Evolutionary conservation across 768 basidiomycete species (phyloP).

Genomic region (Suillus subluteus): DNA sequence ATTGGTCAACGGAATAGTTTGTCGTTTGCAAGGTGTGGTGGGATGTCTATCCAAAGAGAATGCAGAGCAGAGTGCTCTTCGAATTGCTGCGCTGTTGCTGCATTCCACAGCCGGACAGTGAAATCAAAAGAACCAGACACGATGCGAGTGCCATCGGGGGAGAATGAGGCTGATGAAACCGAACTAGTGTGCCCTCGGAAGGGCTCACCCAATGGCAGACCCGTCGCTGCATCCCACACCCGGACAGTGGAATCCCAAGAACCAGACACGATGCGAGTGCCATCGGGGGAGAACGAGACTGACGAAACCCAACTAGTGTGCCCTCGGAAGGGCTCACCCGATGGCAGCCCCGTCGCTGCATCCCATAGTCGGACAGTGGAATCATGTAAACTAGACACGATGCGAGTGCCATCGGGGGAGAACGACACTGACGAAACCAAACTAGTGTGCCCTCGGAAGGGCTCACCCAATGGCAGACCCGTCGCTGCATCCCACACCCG

Average conservation of each 20-base stretch:
- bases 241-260: conserved; percentile 5
- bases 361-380: conserved; percentile 17
- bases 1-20: too few species aligned
- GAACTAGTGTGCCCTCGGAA: background rate
- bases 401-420: conserved; percentile 14
- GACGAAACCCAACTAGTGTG: conserved; percentile 3
- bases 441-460: conserved; percentile 8
- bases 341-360: conserved; percentile 1
- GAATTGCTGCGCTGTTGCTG: background rate
- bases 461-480: too few species aligned
- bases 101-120: background rate
- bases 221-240: conserved; percentile 20
- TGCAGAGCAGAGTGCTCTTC: background rate
- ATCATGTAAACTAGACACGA: conserved; percentile 13
- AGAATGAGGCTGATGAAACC: background rate
- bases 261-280: conserved; percentile 4
- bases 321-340: conserved; percentile 3
- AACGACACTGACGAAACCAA: conserved; percentile 12
- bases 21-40: too few species aligned
- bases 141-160: background rate
- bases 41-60: background rate
- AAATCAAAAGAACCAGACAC: background rate
- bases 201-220: conserved; percentile 17
- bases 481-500: too few species aligned
- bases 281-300: conserved; percentile 10